These are phyloP conservation scores for Quercus parvula DNA, from an alignment of 306 rosid genomes.

Conservation along the genomic window DNA sequence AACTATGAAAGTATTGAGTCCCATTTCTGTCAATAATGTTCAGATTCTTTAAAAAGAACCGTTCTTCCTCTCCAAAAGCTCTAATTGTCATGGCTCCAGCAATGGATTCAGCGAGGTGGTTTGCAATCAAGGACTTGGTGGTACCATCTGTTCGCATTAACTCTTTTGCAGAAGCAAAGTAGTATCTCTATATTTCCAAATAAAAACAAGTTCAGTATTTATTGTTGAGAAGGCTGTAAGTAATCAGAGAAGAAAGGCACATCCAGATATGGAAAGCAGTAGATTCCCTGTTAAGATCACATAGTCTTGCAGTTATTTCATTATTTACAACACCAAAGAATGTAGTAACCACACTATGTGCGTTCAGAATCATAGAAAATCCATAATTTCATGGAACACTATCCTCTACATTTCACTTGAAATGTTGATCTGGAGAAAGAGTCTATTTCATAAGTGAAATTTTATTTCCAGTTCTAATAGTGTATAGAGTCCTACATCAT, in stretches of 20 bases:
- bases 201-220: background rate
- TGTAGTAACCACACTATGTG: background rate
- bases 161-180: constrained; percentile 27
- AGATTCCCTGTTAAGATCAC: background rate
- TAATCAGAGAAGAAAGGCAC: no score
- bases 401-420: no score
- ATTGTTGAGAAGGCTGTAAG: no score
- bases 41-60: constrained; percentile 4
- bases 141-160: constrained; percentile 33
- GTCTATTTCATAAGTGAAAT: background rate
- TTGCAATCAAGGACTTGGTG: constrained; percentile 28
- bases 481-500: no score
- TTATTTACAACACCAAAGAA: background rate
- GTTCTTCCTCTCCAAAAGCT: constrained; percentile 26
- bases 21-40: constrained; percentile 26
- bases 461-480: no score
- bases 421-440: background rate
- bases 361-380: background rate
- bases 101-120: constrained; percentile 24
- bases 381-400: background rate
- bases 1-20: constrained; percentile 11
- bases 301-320: background rate
- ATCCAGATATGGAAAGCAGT: background rate
- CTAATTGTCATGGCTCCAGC: constrained; percentile 33
- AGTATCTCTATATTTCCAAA: constrained; percentile 9